A percentile compares a stretch with the other conserved stretches of the same genome.
phyloP scores from a whole-genome alignment of 2,329 filamentous ascomycete genomes.

The Alternaria burnsii region DNA sequence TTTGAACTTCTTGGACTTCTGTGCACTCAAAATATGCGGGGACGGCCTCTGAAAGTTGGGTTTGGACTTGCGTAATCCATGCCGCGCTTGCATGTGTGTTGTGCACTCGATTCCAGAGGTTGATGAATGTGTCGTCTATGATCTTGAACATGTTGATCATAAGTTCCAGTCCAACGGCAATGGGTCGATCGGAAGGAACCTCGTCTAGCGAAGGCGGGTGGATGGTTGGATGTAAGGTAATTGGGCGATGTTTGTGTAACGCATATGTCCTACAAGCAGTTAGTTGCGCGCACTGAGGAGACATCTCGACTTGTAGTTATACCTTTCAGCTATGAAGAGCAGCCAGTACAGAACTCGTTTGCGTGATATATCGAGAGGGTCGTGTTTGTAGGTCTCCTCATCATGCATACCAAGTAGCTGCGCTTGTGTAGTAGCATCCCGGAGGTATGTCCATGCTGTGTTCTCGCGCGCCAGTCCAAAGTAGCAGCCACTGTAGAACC shows the following conservation, averaged over 20 bases:
- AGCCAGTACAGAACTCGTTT: conserved; percentile 69
- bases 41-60: conserved; percentile 62
- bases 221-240: conserved; percentile 68
- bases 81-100: conserved; percentile 55
- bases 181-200: conserved; percentile 62
- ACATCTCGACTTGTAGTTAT: conserved; percentile 10
- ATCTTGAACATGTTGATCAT: conserved; percentile 69
- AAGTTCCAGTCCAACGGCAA: conserved; percentile 67
- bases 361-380: conserved; percentile 62
- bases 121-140: conserved; percentile 70
- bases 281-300: conserved; percentile 5
- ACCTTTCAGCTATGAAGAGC: conserved; percentile 69
- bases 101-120: conserved; percentile 69
- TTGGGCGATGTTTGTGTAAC: conserved; percentile 69
- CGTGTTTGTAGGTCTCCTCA: conserved; percentile 62
- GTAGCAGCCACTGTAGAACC: conserved; percentile 68
- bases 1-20: conserved; percentile 73
- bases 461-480: conserved; percentile 69
- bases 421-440: conserved; percentile 68
- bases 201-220: conserved; percentile 60
- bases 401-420: conserved; percentile 67
- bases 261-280: conserved; percentile 64
- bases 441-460: conserved; percentile 69
- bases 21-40: conserved; percentile 66
- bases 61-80: conserved; percentile 59